Evolutionary conservation across 805 yeast species (phyloP), one percentile per base, ranked within the genome.

Genomic region (Wickerhamomyces bisporus): DNA sequence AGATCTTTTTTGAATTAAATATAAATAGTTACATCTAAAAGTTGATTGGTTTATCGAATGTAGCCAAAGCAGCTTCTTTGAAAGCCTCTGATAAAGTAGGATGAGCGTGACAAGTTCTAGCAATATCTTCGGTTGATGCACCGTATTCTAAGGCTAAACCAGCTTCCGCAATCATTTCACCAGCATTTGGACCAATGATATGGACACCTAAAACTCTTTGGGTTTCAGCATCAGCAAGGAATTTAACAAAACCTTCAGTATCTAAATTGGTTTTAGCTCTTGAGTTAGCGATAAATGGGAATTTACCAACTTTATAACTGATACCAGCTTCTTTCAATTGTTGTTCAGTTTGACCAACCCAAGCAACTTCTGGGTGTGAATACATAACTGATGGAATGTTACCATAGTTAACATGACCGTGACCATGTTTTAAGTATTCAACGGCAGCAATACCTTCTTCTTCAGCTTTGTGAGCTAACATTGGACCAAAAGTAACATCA

Each of bases 401-500:
- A 55, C 81, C 95, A 70, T 93, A 93, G 80, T 93, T 93, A 52
- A 93, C 98, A 64, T 93, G 98, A 43, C 99, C 99, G 61, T 84
- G 85, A 50, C 98, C 98, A 52, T 67, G 67, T 73, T 87, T 87
- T 64, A 93, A 78, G 73, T 79, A 86, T 71, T 93, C 99, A 49
- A 76, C 98, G 50, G 96, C 98, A 41, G 99, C 99, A 53, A 93
- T 82, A 68, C 96, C 99, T 75, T 93, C 99, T 66, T 93, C 99
- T 75, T 93, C 99, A 47, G 99, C 99, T 76, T 93, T 93, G 77
- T 93, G 99, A 49, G 99, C 99, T 69, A 93, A 78, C 99, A 93
- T 93, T 55, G 95, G 91, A 55, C 99, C 99, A 57, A 86, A 93
- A 30, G 99, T 93, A 40, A 82, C 97, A 61, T 93, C 99, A 66